Percentiles rank a stretch among this genome's conserved stretches.
phyloP scores from a whole-genome alignment of 495 filamentous ascomycete genomes.

The Penicillium crystallinum region DNA sequence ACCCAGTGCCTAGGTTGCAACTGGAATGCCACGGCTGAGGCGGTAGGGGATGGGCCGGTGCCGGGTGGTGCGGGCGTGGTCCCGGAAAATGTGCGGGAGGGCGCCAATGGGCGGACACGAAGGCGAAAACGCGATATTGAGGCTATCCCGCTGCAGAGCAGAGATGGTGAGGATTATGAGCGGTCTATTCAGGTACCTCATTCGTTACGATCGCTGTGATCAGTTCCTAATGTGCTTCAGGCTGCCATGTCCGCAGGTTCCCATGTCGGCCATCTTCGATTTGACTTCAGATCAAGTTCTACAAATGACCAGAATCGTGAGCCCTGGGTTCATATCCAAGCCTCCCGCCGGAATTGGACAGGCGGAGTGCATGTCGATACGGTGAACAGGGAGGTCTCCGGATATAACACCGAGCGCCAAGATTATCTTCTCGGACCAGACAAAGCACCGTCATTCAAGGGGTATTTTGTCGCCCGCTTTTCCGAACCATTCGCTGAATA shows the following conservation, averaged over 20 bases:
- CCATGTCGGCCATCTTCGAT: slow-evolving; percentile 21
- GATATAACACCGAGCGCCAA: slow-evolving; percentile 26
- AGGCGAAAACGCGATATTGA: slow-evolving; percentile 5
- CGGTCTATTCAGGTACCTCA: slow-evolving; percentile 13
- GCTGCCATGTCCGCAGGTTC: slow-evolving; percentile 20
- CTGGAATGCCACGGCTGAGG: slow-evolving; percentile 26
- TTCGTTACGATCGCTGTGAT: neutral
- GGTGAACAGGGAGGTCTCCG: slow-evolving; percentile 13
- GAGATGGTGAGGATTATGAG: neutral
- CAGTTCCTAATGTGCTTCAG: neutral
- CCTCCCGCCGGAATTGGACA: slow-evolving; percentile 24
- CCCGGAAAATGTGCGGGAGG: slow-evolving; percentile 18
- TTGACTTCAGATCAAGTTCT: slow-evolving; percentile 12
- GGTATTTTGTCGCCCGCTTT: slow-evolving; percentile 25
- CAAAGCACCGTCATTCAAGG: slow-evolving; percentile 20
- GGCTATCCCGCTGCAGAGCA: neutral
- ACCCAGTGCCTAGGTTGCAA: slow-evolving; percentile 14
- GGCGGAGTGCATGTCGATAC: slow-evolving; percentile 22
- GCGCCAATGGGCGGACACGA: slow-evolving; percentile 20
- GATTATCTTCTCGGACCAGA: slow-evolving; percentile 26
- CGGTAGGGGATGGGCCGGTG: slow-evolving; percentile 18
- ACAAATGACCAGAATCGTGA: neutral
- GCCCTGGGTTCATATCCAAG: slow-evolving; percentile 23
- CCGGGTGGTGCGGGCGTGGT: slow-evolving; percentile 22
- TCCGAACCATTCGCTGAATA: slow-evolving; percentile 15